A percentile compares a stretch with the other conserved stretches of the same genome.
Conservation (phyloP, 306 rosid genomes). For the Glycine latifolia region DNA sequence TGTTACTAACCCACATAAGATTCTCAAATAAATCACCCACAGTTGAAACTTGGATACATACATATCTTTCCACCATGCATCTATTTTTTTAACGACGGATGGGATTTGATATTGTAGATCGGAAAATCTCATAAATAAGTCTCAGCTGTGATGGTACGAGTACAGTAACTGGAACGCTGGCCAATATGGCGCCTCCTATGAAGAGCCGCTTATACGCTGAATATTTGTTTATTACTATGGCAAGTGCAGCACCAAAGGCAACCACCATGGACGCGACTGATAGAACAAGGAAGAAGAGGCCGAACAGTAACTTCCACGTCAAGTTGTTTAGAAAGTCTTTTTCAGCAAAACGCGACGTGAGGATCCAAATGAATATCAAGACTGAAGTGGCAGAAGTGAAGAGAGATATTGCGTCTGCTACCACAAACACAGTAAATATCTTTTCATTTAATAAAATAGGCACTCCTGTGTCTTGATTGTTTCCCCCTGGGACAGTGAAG, state of each 20-base stretch:
- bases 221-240: no score
- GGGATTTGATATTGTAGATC: no score
- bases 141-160: background rate
- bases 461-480: background rate
- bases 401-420: constrained; percentile 12
- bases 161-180: background rate
- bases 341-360: constrained; percentile 18
- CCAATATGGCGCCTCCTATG: background rate
- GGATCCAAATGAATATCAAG: constrained; percentile 23
- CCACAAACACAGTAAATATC: background rate
- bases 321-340: constrained; percentile 12
- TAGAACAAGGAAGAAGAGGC: background rate
- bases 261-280: constrained; percentile 25
- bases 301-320: constrained; percentile 17
- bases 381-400: constrained; percentile 31
- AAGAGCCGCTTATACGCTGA: no score
- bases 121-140: no score
- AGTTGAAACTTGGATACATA: no score
- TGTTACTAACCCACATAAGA: no score
- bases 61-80: no score
- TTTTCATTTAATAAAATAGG: background rate
- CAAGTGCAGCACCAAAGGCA: constrained; percentile 18
- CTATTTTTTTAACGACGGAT: no score
- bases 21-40: no score
- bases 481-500: constrained; percentile 21